Conservation (phyloP, 2,329 filamentous ascomycete genomes). For the Cladosporium austrohemisphaericum region DNA sequence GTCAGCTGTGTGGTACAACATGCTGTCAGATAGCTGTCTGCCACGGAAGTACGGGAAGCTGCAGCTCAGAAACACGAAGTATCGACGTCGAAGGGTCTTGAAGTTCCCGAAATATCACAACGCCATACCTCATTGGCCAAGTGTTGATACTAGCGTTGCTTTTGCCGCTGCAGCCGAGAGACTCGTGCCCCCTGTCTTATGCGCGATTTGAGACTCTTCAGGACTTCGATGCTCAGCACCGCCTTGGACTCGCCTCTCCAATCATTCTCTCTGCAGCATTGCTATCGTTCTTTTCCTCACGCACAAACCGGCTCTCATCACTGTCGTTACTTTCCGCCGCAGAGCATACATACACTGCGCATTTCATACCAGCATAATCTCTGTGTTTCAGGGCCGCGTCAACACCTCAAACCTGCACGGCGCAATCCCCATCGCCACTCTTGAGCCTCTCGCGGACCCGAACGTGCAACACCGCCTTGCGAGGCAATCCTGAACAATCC, state of each 20-base stretch:
- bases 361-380: background rate
- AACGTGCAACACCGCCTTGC: background rate
- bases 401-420: slow-evolving; percentile 2
- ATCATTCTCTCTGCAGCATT: background rate
- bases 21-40: no score
- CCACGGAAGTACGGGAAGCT: background rate
- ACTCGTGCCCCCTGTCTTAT: background rate
- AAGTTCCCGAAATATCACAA: slow-evolving; percentile 2
- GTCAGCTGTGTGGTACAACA: no score
- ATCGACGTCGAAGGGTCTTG: background rate
- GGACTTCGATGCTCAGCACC: background rate
- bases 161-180: slow-evolving; percentile 1
- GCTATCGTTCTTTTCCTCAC: background rate
- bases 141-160: background rate
- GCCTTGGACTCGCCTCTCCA: background rate
- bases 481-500: background rate
- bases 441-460: background rate
- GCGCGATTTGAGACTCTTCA: background rate
- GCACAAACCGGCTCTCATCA: background rate
- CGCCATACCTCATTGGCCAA: background rate
- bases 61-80: background rate
- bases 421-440: slow-evolving; percentile 1
- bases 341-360: background rate
- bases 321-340: background rate
- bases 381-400: background rate